These are phyloP conservation scores for Aspergillus fischeri DNA, from an alignment of 2,329 filamentous ascomycete genomes.

Conservation along the genomic window DNA sequence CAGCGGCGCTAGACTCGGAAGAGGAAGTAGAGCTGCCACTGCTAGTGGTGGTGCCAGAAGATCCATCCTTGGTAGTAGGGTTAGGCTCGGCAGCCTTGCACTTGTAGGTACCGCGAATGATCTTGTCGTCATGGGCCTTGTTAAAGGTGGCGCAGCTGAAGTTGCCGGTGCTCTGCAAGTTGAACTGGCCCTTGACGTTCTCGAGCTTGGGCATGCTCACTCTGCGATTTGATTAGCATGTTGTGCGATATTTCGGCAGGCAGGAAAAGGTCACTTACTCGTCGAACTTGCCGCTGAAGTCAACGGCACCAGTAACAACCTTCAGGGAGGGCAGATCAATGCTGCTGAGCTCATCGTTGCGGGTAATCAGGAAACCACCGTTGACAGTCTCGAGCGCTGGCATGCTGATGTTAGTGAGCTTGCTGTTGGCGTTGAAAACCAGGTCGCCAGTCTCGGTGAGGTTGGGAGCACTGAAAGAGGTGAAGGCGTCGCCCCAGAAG, in stretches of 20 bases:
- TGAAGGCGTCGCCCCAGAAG: constrained; percentile 69
- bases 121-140: constrained; percentile 35
- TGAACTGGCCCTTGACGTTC: constrained; percentile 68
- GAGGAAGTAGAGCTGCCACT: constrained; percentile 24
- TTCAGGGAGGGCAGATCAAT: constrained; percentile 66
- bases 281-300: constrained; percentile 79
- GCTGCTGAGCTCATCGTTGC: constrained; percentile 71
- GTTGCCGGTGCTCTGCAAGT: constrained; percentile 62
- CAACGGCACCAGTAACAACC: constrained; percentile 72
- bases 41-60: constrained; percentile 27
- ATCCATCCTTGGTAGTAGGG: constrained; percentile 34
- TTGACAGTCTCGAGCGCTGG: constrained; percentile 63
- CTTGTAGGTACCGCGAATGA: constrained; percentile 47
- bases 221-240: constrained; percentile 47
- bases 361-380: constrained; percentile 80
- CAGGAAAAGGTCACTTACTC: constrained; percentile 55
- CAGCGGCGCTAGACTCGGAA: constrained; percentile 36
- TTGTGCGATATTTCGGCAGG: constrained; percentile 5
- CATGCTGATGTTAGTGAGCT: constrained; percentile 70
- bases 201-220: constrained; percentile 64
- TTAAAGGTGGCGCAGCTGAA: constrained; percentile 57
- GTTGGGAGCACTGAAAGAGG: constrained; percentile 43
- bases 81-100: constrained; percentile 38
- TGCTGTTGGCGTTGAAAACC: constrained; percentile 54
- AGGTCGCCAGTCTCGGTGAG: constrained; percentile 49